A percentile compares a stretch with the other conserved stretches of the same genome.
phyloP scores from a whole-genome alignment of 306 rosid genomes.

The Boehmeria nivea region DNA sequence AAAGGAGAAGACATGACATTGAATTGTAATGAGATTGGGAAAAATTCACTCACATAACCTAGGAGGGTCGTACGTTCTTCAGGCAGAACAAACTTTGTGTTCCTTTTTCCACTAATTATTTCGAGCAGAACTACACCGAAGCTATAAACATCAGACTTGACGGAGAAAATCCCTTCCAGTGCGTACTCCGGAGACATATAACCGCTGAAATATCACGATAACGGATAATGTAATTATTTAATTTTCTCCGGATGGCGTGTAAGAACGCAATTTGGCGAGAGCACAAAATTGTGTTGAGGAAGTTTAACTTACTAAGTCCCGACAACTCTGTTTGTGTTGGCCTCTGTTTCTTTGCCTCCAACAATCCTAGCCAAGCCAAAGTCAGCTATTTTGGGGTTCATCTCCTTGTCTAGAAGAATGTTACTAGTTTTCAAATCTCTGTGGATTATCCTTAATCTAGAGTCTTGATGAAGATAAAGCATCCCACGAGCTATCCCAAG shows the following conservation, averaged over 20 bases:
- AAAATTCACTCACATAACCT: background rate
- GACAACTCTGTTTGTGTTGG: slow-evolving; percentile 38
- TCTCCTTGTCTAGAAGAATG: slow-evolving; percentile 31
- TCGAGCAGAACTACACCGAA: slow-evolving; percentile 52
- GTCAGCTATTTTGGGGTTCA: slow-evolving; percentile 57
- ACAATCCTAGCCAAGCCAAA: slow-evolving; percentile 65
- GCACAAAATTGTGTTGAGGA: background rate
- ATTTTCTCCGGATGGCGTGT: background rate
- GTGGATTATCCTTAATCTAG: slow-evolving; percentile 45
- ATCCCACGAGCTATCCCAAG: slow-evolving; percentile 42
- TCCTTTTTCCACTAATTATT: slow-evolving; percentile 52
- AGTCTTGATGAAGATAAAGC: slow-evolving; percentile 59
- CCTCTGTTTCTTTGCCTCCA: slow-evolving; percentile 40
- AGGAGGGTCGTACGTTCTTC: background rate
- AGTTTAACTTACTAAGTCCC: slow-evolving; percentile 42
- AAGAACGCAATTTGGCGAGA: background rate
- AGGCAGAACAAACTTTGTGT: slow-evolving; percentile 11
- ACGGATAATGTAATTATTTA: background rate
- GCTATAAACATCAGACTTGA: slow-evolving; percentile 47
- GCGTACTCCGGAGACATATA: slow-evolving; percentile 66
- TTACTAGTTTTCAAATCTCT: slow-evolving; percentile 58
- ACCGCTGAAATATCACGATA: slow-evolving; percentile 31
- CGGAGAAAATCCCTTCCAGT: slow-evolving; percentile 48
- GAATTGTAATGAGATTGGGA: background rate
- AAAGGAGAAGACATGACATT: background rate